These are phyloP conservation scores for Neonectria sp. DNA, from an alignment of 2,329 filamentous ascomycete species.

Conservation along the genomic window DNA sequence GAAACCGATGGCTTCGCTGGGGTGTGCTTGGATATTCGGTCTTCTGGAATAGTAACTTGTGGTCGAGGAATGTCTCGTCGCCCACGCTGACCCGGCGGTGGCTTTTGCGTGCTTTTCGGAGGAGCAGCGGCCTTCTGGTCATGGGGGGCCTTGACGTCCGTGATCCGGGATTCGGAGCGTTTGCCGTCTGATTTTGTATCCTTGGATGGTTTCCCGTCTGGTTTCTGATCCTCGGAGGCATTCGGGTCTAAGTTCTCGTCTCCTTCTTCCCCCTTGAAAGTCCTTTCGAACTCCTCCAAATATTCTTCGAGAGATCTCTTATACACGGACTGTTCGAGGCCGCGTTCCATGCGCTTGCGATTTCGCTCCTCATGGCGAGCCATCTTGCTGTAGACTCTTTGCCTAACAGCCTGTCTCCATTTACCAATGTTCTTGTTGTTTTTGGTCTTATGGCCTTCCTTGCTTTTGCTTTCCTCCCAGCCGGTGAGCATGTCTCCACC, in stretches of 20 bases:
- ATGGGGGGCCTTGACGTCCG: not conserved
- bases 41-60: not conserved
- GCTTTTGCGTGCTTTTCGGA: not conserved
- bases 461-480: constrained; percentile 62
- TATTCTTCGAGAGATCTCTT: constrained; percentile 41
- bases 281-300: constrained; percentile 33
- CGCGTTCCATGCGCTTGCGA: constrained; percentile 57
- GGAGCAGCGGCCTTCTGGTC: not conserved
- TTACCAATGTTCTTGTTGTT: constrained; percentile 56
- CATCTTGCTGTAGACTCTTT: constrained; percentile 48
- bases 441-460: constrained; percentile 51
- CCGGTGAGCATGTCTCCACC: constrained; percentile 54
- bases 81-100: not conserved
- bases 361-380: constrained; percentile 62
- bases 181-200: not conserved
- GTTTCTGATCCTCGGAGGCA: not conserved
- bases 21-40: not conserved
- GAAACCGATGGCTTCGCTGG: not conserved
- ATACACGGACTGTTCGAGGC: constrained; percentile 49
- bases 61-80: not conserved
- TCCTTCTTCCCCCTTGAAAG: constrained; percentile 31
- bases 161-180: not conserved
- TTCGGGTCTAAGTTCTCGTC: constrained; percentile 15
- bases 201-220: not conserved
- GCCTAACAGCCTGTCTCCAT: constrained; percentile 54